phyloP scores from a whole-genome alignment of 2,329 filamentous ascomycete genomes.

The Epichloe sibirici region DNA sequence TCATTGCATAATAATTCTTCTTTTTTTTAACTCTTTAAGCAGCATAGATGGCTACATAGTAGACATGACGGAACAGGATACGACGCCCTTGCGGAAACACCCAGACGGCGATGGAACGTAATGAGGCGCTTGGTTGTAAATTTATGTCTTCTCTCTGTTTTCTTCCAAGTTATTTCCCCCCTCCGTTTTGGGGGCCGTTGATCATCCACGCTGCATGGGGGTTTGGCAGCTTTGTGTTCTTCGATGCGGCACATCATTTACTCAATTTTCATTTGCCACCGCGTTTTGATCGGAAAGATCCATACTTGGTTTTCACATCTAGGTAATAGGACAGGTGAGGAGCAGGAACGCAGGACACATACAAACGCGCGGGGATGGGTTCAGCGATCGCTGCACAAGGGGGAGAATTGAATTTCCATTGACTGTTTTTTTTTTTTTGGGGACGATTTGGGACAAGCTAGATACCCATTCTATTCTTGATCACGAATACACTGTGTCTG shows the following conservation, averaged over 20 bases:
- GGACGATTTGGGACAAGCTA: neutral
- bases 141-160: conserved; percentile 7
- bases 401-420: too few species aligned
- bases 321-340: neutral
- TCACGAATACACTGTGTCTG: neutral
- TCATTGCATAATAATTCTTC: neutral
- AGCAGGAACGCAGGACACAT: neutral
- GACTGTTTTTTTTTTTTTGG: neutral
- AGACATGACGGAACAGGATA: conserved; percentile 7
- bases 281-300: neutral
- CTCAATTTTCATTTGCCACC: neutral
- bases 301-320: neutral
- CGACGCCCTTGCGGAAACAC: neutral
- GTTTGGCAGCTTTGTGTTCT: neutral
- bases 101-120: neutral
- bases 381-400: too few species aligned
- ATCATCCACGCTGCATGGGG: neutral
- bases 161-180: neutral
- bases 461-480: neutral
- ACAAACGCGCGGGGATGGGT: too few species aligned
- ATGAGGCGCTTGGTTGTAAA: conserved; percentile 6
- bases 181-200: neutral
- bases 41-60: conserved; percentile 3
- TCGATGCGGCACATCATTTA: neutral
- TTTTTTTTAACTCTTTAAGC: neutral